Evolutionary conservation across 2,329 filamentous ascomycete genomes (phyloP).

Genomic region (Fonsecaea erecta): DNA sequence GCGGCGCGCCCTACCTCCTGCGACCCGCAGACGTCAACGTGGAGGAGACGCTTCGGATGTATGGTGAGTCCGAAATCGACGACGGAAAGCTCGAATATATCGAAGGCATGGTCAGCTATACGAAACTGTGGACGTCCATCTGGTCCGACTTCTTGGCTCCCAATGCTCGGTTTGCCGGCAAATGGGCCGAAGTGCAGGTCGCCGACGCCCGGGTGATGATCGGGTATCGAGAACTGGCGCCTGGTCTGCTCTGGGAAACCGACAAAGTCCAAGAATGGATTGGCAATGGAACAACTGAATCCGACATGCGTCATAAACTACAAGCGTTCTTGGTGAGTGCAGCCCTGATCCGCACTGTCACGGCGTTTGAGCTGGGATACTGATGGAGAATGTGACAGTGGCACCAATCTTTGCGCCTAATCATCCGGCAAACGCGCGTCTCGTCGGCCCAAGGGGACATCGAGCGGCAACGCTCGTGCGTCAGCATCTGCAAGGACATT

Average conservation of each 20-base stretch:
- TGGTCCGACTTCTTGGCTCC: background rate
- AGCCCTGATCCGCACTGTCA: background rate
- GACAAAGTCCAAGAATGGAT: background rate
- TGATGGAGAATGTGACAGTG: background rate
- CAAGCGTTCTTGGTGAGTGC: background rate
- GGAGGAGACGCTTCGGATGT: background rate
- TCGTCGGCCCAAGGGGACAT: background rate
- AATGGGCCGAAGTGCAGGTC: background rate
- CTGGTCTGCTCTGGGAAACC: background rate
- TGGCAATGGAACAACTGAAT: background rate
- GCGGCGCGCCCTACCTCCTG: background rate
- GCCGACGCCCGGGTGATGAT: constrained; percentile 1
- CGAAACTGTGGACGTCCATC: background rate
- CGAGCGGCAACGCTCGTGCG: background rate
- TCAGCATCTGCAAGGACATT: background rate
- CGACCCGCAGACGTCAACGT: background rate
- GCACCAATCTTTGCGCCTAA: background rate
- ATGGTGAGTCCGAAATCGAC: background rate
- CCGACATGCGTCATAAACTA: background rate
- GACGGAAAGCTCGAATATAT: background rate
- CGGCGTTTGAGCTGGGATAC: background rate
- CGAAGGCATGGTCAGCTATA: constrained; percentile 2
- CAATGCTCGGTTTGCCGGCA: background rate
- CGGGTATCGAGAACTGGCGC: background rate
- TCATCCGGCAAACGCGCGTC: background rate